Evolutionary conservation across 306 rosid genomes (phyloP), one percentile per base, ranked within the genome.

Genomic region (Dryas drummondii): DNA sequence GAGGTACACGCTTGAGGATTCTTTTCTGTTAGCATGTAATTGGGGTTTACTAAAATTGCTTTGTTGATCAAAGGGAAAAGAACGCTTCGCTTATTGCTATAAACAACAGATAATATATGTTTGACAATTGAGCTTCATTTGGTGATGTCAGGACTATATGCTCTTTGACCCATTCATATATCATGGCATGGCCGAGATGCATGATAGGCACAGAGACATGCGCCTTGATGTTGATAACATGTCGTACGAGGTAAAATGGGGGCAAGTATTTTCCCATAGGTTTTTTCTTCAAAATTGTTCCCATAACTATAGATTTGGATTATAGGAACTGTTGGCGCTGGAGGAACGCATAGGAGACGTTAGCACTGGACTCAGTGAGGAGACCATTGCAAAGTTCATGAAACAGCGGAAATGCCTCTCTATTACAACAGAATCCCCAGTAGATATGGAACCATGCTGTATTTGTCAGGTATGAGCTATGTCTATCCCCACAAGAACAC

Each of bases 221-320:
- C 96, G 96, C 83, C 96, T 92, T 49, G 98, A 92, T 79, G 98
- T 92, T 52, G 98, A 92, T 78, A 92, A 92, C 87, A 90, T 92
- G 96, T 90, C 96, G 56, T 90, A 92, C 3, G 98, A 92, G 98
- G 98, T 90, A 88, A 81, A 68, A 66, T 16, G 57, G 67, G 27
- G 59, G 71, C 76, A 73, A 73, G 69, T 62, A 72, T 75, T 78
- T 76, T 22, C 58, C 61, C 41, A 55, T 41, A 50, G 27, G 72
- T 42, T 60, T 67, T 46, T 72, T 42, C 12, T 51, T 54, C 4
- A 6, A 40, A 60, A 41, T 49, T 48, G 63, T 83, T 80, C 65
- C 77, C n/a, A 37, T 67, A 79, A 72, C 59, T 12, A 40, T 53
- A 76, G 7, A 53, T 46, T 79, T 73, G 84, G 63, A 79, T 77